These are phyloP conservation scores for Pulveroboletus sp. DNA, from an alignment of 768 basidiomycete genomes.

Conservation along the genomic window DNA sequence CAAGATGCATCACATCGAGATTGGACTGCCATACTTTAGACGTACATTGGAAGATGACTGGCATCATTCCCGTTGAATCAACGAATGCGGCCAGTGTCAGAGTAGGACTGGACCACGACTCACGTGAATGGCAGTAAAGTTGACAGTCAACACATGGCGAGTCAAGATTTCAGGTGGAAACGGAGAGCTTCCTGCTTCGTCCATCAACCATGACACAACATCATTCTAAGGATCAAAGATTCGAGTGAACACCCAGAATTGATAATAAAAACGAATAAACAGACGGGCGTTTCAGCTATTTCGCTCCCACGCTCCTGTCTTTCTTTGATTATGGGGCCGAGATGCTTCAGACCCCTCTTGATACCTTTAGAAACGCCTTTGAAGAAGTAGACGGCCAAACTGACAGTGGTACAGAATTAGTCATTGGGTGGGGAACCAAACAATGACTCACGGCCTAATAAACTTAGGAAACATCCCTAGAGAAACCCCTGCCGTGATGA, in stretches of 20 bases:
- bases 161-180: conserved; percentile 21
- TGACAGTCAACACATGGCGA: conserved; percentile 6
- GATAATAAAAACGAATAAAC: background rate
- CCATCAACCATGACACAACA: conserved; percentile 33
- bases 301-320: conserved; percentile 8
- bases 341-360: conserved; percentile 3
- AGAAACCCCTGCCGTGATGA: conserved; percentile 18
- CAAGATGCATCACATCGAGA: background rate
- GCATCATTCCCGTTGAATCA: too few relatives aligned
- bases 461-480: conserved; percentile 22
- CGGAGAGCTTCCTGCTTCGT: conserved; percentile 18
- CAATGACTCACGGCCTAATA: conserved; percentile 29
- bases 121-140: conserved; percentile 24
- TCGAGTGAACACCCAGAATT: background rate
- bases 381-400: conserved; percentile 17
- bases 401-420: background rate
- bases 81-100: background rate
- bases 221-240: conserved; percentile 25
- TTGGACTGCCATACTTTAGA: background rate
- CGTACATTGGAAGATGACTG: conserved; percentile 14
- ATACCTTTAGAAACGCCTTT: conserved; percentile 1
- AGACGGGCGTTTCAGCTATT: conserved; percentile 4
- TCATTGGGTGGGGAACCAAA: fast-evolving
- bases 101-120: too few relatives aligned
- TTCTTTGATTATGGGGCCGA: conserved; percentile 32